Percentiles rank a stretch among this genome's conserved stretches.
Conservation (phyloP, 805 yeast species). For the Saturnispora kantuleensis region DNA sequence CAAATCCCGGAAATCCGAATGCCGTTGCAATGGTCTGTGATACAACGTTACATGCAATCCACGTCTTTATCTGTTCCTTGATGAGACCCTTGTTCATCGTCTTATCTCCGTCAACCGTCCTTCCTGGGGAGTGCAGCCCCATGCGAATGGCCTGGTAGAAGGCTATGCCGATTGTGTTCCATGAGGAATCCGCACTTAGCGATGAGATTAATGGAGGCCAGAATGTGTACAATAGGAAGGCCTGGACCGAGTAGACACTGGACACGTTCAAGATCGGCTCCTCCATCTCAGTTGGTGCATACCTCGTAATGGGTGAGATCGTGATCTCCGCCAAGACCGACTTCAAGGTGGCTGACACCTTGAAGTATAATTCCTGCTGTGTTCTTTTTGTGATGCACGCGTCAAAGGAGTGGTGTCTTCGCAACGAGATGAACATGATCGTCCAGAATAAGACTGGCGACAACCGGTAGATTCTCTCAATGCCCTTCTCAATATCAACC, state of each 20-base stretch:
- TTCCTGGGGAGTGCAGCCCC: slow-evolving; percentile 80
- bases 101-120: slow-evolving; percentile 37
- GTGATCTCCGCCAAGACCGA: slow-evolving; percentile 78
- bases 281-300: slow-evolving; percentile 66
- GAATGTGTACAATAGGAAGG: slow-evolving; percentile 73
- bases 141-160: slow-evolving; percentile 86
- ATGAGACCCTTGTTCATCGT: slow-evolving; percentile 38
- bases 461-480: slow-evolving; percentile 64
- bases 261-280: slow-evolving; percentile 82
- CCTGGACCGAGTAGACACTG: slow-evolving; percentile 90
- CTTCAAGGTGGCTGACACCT: slow-evolving; percentile 60
- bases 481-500: slow-evolving; percentile 72
- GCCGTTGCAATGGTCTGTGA: slow-evolving; percentile 86
- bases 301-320: slow-evolving; percentile 81
- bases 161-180: slow-evolving; percentile 93
- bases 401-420: slow-evolving; percentile 40
- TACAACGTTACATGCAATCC: slow-evolving; percentile 89
- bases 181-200: slow-evolving; percentile 87
- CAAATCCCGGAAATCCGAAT: slow-evolving; percentile 91
- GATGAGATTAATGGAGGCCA: slow-evolving; percentile 98
- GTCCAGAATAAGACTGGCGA: slow-evolving; percentile 95
- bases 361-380: slow-evolving; percentile 38
- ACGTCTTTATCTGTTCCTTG: slow-evolving; percentile 76
- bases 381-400: slow-evolving; percentile 17
- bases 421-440: slow-evolving; percentile 70